Percentiles rank a stretch among this genome's conserved stretches.
phyloP scores from a whole-genome alignment of 495 filamentous ascomycete species.

The Penicillium cataractarum region DNA sequence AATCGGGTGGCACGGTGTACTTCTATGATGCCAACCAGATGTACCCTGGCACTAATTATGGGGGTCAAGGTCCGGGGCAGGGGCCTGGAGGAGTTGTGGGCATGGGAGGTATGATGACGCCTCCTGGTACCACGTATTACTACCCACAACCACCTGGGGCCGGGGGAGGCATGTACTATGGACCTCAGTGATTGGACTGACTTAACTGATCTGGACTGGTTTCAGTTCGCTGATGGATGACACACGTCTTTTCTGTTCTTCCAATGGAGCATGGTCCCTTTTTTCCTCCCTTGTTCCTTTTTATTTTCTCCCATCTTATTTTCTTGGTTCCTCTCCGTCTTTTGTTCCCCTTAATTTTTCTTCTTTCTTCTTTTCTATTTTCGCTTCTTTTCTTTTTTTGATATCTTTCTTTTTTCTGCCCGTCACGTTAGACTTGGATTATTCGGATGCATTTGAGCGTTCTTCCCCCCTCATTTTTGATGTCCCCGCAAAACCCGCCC shows the following conservation, averaged over 20 bases:
- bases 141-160: constrained; percentile 60
- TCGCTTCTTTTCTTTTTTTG: constrained; percentile 13
- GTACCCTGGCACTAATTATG: constrained; percentile 50
- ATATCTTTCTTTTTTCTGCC: constrained; percentile 20
- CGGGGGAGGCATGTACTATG: constrained; percentile 60
- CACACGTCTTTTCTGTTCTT: constrained; percentile 2
- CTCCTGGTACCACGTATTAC: constrained; percentile 72
- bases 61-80: constrained; percentile 53
- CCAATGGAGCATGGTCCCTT: constrained; percentile 14
- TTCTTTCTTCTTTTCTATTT: constrained; percentile 16
- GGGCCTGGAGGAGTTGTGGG: constrained; percentile 61
- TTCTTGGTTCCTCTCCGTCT: constrained; percentile 4
- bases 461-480: constrained; percentile 23
- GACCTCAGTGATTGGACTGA: constrained; percentile 53
- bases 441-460: constrained; percentile 49
- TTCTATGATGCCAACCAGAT: constrained; percentile 84
- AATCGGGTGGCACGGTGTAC: constrained; percentile 93
- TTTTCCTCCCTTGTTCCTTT: constrained; percentile 13
- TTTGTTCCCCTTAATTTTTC: constrained; percentile 7
- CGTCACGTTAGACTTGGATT: constrained; percentile 29
- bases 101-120: constrained; percentile 81
- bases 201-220: not conserved
- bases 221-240: constrained; percentile 11
- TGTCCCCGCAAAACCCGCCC: constrained; percentile 28
- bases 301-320: constrained; percentile 15